These are phyloP conservation scores for Aspergillus neoniger DNA, from an alignment of 2,329 filamentous ascomycete species.

Conservation along the genomic window DNA sequence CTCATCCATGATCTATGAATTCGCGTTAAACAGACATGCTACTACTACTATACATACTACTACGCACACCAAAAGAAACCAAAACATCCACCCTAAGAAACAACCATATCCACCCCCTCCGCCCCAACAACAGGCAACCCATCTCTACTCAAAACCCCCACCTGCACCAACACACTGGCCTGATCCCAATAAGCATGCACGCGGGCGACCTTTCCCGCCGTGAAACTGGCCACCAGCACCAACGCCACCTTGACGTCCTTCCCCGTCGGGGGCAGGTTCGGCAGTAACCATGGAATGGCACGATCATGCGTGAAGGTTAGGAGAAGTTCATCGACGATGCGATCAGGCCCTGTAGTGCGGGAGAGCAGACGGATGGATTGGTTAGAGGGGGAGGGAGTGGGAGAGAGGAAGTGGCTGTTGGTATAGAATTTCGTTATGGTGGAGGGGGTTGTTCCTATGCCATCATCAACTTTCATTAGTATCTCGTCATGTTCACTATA, in stretches of 20 bases:
- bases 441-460: constrained; percentile 23
- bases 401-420: constrained; percentile 52
- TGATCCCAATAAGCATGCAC: constrained; percentile 66
- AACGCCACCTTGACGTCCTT: constrained; percentile 56
- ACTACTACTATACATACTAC: background rate
- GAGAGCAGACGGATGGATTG: constrained; percentile 54
- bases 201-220: constrained; percentile 39
- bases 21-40: too few relatives aligned
- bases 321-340: constrained; percentile 60
- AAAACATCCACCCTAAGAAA: background rate
- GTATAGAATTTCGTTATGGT: constrained; percentile 52
- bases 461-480: background rate
- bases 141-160: constrained; percentile 54
- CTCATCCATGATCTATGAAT: too few relatives aligned
- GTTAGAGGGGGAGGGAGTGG: constrained; percentile 48
- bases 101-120: constrained; percentile 30
- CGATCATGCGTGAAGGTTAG: constrained; percentile 57
- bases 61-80: background rate
- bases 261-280: constrained; percentile 55
- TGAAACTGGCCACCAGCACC: constrained; percentile 51
- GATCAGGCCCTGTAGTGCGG: constrained; percentile 57
- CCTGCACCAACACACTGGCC: constrained; percentile 61
- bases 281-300: constrained; percentile 59
- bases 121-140: constrained; percentile 37
- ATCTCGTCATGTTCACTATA: background rate